These are phyloP conservation scores for Zymoseptoria pseudotritici DNA, from an alignment of 2,329 filamentous ascomycete genomes.

Conservation along the genomic window DNA sequence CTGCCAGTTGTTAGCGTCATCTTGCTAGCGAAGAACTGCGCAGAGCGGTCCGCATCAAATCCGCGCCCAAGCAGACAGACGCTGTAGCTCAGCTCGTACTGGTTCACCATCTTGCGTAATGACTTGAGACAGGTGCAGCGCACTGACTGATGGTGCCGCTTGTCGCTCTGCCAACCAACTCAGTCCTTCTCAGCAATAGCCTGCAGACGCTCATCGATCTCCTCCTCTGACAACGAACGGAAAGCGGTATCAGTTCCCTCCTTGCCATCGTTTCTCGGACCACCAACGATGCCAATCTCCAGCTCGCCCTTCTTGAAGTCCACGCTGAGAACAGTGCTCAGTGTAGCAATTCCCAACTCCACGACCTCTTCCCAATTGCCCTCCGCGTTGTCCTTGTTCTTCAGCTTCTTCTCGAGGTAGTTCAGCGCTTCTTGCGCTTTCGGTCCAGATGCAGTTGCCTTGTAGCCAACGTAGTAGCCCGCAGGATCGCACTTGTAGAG, in stretches of 20 bases:
- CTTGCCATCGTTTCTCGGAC: slow-evolving; percentile 71
- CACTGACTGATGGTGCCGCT: background rate
- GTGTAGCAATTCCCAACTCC: slow-evolving; percentile 86
- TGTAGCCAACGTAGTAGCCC: slow-evolving; percentile 97
- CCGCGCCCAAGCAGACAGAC: background rate
- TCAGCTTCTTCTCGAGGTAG: slow-evolving; percentile 98
- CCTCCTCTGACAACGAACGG: slow-evolving; percentile 85
- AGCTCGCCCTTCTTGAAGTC: slow-evolving; percentile 99
- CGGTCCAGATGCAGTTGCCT: slow-evolving; percentile 90
- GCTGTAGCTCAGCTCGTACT: background rate
- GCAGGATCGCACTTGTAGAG: slow-evolving; percentile 98
- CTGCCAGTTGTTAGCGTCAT: background rate
- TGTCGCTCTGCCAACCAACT: slow-evolving; percentile 24
- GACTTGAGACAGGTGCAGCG: background rate
- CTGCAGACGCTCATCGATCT: slow-evolving; percentile 97
- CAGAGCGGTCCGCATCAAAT: background rate
- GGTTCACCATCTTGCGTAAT: background rate
- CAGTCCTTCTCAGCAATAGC: slow-evolving; percentile 98
- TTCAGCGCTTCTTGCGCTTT: slow-evolving; percentile 99
- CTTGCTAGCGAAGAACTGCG: background rate
- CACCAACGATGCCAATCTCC: slow-evolving; percentile 94
- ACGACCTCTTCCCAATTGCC: slow-evolving; percentile 97
- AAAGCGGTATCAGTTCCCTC: slow-evolving; percentile 75
- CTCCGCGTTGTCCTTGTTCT: slow-evolving; percentile 93
- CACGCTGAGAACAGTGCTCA: slow-evolving; percentile 94